These are phyloP conservation scores for Diplotaxis tenuifolia DNA, from an alignment of 345 rosid genomes.

Conservation along the genomic window DNA sequence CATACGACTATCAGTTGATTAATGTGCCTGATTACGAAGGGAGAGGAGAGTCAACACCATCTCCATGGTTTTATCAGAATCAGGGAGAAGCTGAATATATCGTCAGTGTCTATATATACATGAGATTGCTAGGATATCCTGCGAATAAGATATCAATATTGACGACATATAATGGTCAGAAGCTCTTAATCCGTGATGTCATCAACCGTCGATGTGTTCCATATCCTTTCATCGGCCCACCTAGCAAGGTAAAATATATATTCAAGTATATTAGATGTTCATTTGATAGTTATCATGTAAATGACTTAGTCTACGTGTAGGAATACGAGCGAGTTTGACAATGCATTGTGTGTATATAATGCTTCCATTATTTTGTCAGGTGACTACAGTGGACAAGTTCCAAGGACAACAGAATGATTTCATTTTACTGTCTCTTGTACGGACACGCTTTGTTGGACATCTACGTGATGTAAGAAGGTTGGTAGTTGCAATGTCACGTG, in stretches of 20 bases:
- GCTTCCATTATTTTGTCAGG: too few species aligned
- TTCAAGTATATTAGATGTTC: not conserved
- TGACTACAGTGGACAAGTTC: constrained; percentile 95
- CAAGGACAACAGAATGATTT: constrained; percentile 99
- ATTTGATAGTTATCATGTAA: not conserved
- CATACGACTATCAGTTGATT: constrained; percentile 87
- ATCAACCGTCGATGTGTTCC: constrained; percentile 87
- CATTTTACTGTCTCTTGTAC: constrained; percentile 89
- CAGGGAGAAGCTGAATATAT: constrained; percentile 97
- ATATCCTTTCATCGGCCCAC: constrained; percentile 82
- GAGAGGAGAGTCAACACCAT: constrained; percentile 90
- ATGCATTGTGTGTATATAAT: too few species aligned
- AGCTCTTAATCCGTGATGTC: constrained; percentile 97
- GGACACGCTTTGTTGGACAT: constrained; percentile 96
- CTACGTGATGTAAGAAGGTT: constrained; percentile 96
- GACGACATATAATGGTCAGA: constrained; percentile 98
- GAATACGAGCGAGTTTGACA: too few species aligned
- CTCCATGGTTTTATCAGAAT: constrained; percentile 98
- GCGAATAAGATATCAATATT: constrained; percentile 92
- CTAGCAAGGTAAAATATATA: constrained; percentile 69
- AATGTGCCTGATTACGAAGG: constrained; percentile 91
- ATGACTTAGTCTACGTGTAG: not conserved
- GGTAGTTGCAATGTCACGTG: constrained; percentile 99
- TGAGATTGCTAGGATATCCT: constrained; percentile 93
- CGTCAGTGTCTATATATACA: constrained; percentile 95